Percentiles rank a stretch among this genome's conserved stretches.
Evolutionary conservation across 345 rosid genomes (phyloP).

Genomic region (Dipteronia sinensis): DNA sequence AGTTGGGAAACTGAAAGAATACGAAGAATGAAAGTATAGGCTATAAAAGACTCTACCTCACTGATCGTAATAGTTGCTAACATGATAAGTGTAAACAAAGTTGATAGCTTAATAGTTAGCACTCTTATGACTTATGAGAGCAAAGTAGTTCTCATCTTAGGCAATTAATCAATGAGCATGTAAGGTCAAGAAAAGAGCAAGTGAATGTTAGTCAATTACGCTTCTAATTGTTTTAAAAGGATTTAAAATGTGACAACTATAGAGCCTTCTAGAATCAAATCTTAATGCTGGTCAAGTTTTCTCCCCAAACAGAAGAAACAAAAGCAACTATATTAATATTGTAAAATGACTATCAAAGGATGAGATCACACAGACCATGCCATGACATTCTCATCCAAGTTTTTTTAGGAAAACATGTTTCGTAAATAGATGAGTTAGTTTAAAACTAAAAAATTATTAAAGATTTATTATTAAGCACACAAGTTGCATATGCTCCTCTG

Average conservation of each 20-base stretch:
- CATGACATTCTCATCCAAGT: not conserved
- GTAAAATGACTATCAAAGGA: not conserved
- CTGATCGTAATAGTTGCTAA: not conserved
- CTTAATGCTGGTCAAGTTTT: not conserved
- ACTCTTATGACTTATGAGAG: not conserved
- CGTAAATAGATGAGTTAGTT: not conserved
- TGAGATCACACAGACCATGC: not conserved
- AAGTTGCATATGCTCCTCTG: too few species aligned
- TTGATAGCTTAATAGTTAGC: not conserved
- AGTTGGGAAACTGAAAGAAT: conserved; percentile 22
- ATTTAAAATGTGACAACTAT: not conserved
- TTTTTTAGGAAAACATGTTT: not conserved
- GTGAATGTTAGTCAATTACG: not conserved
- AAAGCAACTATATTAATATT: not conserved
- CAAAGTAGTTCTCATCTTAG: not conserved
- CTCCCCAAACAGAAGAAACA: not conserved
- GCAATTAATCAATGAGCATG: not conserved
- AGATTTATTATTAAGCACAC: too few species aligned
- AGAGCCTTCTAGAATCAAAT: not conserved
- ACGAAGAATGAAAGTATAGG: conserved; percentile 9
- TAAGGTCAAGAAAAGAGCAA: not conserved
- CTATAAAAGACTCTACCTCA: not conserved
- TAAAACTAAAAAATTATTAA: too few species aligned
- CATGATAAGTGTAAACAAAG: not conserved
- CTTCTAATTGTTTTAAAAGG: not conserved